Base-by-base conservation (phyloP, 2,329 filamentous ascomycete genomes). In the Diaporthe nobilis region DNA sequence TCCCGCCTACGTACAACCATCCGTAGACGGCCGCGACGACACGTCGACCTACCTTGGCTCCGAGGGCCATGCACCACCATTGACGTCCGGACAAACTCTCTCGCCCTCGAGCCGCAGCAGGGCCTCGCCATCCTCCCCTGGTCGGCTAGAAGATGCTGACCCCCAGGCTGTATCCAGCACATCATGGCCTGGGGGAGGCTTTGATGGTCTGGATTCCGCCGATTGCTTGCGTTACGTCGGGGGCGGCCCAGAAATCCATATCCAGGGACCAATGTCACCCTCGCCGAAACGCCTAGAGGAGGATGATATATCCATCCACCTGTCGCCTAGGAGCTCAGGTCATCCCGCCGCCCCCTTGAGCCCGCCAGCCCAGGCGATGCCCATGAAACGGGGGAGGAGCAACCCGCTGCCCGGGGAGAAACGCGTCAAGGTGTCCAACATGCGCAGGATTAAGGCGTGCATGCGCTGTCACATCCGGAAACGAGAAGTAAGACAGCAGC, bases 361-460 rank as follows among this genome's bases (percentile, higher is more conserved):
- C 37, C 47, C 34, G 25, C 2, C 37, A 4, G n/a, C 13, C 25
- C 73, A 28, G 47, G 67, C 58, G 5, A 17, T 55, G 13, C 13
- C 53, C 47, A 72, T 76, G 65, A 71, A 37, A 28, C 61, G 72
- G 39, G 75, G 73, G 2, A 60, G 67, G 25, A 72, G 72, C 67
- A 67, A 61, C 17, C 42, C 72, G 7, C 57, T 60, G 39, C 57
- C 63, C 17, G 13, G 10, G 49, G 31, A 67, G 8, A 71, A n/a
- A 53, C 63, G 76, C 13, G 57, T 10, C 20, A 77, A 73, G 37
- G 71, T 63, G 22, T 67, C 74, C 28, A 44, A 55, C 3, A 73
- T 77, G 74, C 74, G 76, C 17, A 73, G 72, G 13, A 63, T 55
- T 1, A 60, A 72, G 39, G 74, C 76, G 2, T 77, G 76, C 28